phyloP scores from a whole-genome alignment of 805 yeast species.

The Kluyveromyces dobzhanskii region DNA sequence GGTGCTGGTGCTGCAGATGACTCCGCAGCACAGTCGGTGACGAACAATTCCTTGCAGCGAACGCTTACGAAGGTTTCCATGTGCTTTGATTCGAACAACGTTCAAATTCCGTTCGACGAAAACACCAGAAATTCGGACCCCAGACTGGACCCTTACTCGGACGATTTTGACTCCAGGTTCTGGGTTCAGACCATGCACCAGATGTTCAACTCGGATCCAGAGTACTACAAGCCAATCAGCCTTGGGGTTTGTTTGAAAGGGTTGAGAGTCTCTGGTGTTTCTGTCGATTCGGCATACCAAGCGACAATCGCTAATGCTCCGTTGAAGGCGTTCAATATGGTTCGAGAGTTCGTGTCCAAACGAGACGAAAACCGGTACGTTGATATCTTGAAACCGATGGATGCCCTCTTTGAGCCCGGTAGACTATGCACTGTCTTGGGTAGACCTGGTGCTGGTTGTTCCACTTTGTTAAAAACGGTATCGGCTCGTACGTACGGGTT shows the following conservation, averaged over 20 bases:
- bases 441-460: slow-evolving; percentile 71
- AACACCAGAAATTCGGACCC: slow-evolving; percentile 30
- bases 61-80: neutral
- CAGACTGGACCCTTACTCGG: slow-evolving; percentile 49
- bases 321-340: slow-evolving; percentile 14
- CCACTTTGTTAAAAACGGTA: slow-evolving; percentile 50
- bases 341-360: slow-evolving; percentile 12
- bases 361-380: slow-evolving; percentile 26
- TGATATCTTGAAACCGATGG: slow-evolving; percentile 44
- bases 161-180: slow-evolving; percentile 44
- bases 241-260: slow-evolving; percentile 52
- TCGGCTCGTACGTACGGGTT: slow-evolving; percentile 52
- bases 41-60: neutral
- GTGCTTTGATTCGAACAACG: neutral
- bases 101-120: neutral
- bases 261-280: slow-evolving; percentile 53
- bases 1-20: neutral
- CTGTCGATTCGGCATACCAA: slow-evolving; percentile 58
- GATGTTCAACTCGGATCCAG: slow-evolving; percentile 47
- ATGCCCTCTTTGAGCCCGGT: slow-evolving; percentile 53
- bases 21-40: neutral
- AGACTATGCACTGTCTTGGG: slow-evolving; percentile 67
- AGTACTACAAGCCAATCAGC: slow-evolving; percentile 47
- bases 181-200: slow-evolving; percentile 59
- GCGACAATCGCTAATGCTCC: slow-evolving; percentile 44